Percentiles rank a stretch among this genome's conserved stretches.
Evolutionary conservation across 2,329 filamentous ascomycete genomes (phyloP).

Genomic region (Spiromastix sp.): DNA sequence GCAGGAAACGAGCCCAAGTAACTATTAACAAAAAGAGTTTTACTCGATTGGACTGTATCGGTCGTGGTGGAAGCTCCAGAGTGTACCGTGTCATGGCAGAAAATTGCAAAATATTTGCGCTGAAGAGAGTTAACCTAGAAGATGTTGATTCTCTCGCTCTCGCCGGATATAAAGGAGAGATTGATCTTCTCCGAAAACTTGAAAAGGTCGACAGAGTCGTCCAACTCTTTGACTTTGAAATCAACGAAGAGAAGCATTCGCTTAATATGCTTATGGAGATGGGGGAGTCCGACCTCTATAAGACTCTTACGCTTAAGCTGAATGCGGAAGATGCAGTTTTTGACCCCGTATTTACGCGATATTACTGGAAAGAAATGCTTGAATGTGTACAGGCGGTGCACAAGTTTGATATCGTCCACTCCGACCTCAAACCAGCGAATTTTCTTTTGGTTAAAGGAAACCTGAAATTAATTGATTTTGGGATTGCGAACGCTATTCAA

Average conservation of each 20-base stretch:
- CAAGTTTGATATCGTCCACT: constrained; percentile 84
- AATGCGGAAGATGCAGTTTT: constrained; percentile 65
- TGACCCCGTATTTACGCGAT: constrained; percentile 85
- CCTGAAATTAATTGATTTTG: constrained; percentile 95
- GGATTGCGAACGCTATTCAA: constrained; percentile 94
- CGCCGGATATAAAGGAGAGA: constrained; percentile 86
- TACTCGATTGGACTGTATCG: constrained; percentile 80
- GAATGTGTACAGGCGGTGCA: constrained; percentile 89
- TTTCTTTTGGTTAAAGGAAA: constrained; percentile 86
- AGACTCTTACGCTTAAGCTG: constrained; percentile 63
- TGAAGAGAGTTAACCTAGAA: constrained; percentile 87
- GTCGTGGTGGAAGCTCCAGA: constrained; percentile 83
- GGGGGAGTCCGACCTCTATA: constrained; percentile 86
- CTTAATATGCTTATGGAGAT: constrained; percentile 94
- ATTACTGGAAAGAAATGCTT: constrained; percentile 99
- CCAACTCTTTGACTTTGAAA: constrained; percentile 79
- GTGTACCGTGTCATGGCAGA: constrained; percentile 96
- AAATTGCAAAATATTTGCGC: constrained; percentile 87
- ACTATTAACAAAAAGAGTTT: constrained; percentile 87
- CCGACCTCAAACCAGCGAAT: constrained; percentile 92
- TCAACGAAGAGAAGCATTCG: constrained; percentile 83
- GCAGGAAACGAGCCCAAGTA: constrained; percentile 71
- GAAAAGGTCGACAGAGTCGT: constrained; percentile 83
- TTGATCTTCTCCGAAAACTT: constrained; percentile 75
- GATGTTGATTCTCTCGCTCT: constrained; percentile 78